These are phyloP conservation scores for Clarireedia hainanense DNA, from an alignment of 2,329 filamentous ascomycete genomes.

Conservation along the genomic window DNA sequence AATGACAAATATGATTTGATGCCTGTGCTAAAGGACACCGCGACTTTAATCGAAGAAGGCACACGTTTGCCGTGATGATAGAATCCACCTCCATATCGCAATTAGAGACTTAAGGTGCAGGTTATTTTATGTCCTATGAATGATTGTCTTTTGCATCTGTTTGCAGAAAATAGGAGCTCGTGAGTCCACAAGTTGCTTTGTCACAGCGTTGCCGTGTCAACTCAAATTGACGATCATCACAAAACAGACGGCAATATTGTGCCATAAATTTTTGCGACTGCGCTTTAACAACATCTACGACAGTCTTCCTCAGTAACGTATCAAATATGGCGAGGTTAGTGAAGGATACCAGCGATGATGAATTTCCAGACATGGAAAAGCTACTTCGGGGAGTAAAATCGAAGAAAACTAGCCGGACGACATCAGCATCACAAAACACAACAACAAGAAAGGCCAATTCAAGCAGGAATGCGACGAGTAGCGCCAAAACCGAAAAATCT, in stretches of 20 bases:
- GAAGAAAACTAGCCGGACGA: background rate
- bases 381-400: constrained; percentile 5
- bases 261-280: no score
- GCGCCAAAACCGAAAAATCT: background rate
- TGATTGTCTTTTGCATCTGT: background rate
- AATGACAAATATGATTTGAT: no score
- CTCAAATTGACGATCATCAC: background rate
- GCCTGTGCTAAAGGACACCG: no score
- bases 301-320: background rate
- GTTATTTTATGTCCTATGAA: no score
- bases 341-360: constrained; percentile 19
- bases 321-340: constrained; percentile 15
- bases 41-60: no score
- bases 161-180: background rate
- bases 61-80: no score
- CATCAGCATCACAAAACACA: background rate
- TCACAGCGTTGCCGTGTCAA: constrained; percentile 4
- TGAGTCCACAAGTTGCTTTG: background rate
- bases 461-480: background rate
- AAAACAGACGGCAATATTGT: background rate
- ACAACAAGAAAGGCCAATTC: background rate
- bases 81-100: no score
- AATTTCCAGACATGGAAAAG: constrained; percentile 17
- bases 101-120: no score
- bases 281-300: background rate